A percentile compares a stretch with the other conserved stretches of the same genome.
Conservation (phyloP, 139 green algal genomes). For the Chlorella vulgaris region DNA sequence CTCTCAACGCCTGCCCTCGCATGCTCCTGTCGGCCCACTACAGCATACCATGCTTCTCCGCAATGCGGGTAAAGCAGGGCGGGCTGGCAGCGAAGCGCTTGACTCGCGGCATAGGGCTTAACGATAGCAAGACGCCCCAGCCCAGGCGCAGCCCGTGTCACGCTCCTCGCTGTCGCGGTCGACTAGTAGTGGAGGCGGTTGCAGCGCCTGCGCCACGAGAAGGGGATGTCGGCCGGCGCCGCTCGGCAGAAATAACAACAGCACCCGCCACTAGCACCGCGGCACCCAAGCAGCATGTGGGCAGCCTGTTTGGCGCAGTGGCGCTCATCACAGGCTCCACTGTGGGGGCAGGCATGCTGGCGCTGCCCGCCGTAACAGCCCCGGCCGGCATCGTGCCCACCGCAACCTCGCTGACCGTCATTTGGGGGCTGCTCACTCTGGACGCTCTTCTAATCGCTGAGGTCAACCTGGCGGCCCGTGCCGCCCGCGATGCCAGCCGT, state of each 20-base stretch:
- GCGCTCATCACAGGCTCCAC: constrained; percentile 70
- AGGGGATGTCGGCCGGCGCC: not conserved
- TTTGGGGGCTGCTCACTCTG: constrained; percentile 61
- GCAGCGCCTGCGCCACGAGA: not conserved
- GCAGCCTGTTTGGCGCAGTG: constrained; percentile 55
- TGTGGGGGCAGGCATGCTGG: constrained; percentile 74
- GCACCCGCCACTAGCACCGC: too few species aligned
- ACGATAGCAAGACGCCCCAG: too few species aligned
- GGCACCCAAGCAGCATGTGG: not conserved
- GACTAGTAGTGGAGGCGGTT: not conserved
- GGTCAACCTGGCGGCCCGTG: constrained; percentile 59
- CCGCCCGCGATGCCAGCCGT: not conserved
- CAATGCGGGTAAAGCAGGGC: too few species aligned
- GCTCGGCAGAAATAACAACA: too few species aligned
- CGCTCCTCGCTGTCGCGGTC: too few species aligned
- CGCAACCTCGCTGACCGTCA: constrained; percentile 30
- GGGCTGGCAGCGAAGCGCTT: too few species aligned
- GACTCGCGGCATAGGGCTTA: too few species aligned
- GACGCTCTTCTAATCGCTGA: constrained; percentile 76
- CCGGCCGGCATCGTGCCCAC: constrained; percentile 64
- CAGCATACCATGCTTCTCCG: too few species aligned
- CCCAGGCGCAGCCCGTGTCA: not conserved
- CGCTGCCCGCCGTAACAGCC: constrained; percentile 54
- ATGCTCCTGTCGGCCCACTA: not conserved
- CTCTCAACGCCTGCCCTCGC: not conserved